These are phyloP conservation scores for Santalum album DNA, from an alignment of 164 flowering plant species.

Conservation along the genomic window DNA sequence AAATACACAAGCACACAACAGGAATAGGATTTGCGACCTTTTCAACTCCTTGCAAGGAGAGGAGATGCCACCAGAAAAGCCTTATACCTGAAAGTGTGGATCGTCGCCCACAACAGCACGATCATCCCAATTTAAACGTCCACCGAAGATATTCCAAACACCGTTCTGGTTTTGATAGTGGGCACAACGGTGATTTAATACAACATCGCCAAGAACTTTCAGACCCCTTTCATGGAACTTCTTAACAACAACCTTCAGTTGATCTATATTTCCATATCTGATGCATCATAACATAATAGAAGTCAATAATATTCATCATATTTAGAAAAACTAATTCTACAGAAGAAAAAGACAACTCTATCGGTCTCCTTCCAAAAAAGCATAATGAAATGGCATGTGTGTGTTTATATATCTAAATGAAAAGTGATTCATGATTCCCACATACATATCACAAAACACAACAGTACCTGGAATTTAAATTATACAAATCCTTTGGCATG, in stretches of 20 bases:
- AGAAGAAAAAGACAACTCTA: too few species aligned
- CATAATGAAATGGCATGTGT: too few species aligned
- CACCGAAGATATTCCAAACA: slow-evolving; percentile 95
- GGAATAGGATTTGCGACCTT: too few species aligned
- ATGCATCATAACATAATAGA: slow-evolving; percentile 1
- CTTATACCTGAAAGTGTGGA: slow-evolving; percentile 91
- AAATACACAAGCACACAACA: too few species aligned
- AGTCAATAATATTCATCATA: slow-evolving; percentile 1
- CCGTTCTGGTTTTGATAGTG: slow-evolving; percentile 77
- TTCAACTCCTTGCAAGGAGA: too few species aligned
- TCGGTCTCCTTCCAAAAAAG: too few species aligned
- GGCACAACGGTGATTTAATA: slow-evolving; percentile 94
- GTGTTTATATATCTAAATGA: too few species aligned
- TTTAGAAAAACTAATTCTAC: too few species aligned
- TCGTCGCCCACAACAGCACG: slow-evolving; percentile 92
- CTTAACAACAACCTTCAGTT: slow-evolving; percentile 61
- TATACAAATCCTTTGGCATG: slow-evolving; percentile 93
- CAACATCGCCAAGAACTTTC: slow-evolving; percentile 88
- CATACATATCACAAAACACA: too few species aligned
- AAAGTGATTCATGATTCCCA: too few species aligned
- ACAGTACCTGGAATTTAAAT: slow-evolving; percentile 81
- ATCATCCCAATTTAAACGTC: slow-evolving; percentile 92
- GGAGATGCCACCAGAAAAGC: background rate
- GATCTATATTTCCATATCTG: slow-evolving; percentile 86
- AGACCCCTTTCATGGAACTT: slow-evolving; percentile 65